Percentiles rank a stretch among this genome's conserved stretches.
Conservation (phyloP, 1,284 basidiomycete genomes). For the Cystobasidiaceae sp. region DNA sequence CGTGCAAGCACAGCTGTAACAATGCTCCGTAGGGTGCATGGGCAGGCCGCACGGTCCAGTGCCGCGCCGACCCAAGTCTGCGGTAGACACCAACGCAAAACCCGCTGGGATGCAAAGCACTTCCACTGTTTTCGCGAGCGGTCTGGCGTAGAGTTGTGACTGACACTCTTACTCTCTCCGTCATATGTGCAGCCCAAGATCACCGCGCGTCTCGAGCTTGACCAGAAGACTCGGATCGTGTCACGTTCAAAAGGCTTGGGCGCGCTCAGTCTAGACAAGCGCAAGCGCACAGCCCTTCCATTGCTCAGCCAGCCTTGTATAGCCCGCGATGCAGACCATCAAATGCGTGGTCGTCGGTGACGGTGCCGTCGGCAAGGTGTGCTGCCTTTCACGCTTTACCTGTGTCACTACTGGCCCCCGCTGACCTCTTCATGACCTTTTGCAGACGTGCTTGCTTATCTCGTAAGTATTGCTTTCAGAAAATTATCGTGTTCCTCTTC, state of each 20-base stretch:
- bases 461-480: conserved; percentile 53
- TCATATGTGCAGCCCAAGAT: no score
- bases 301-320: no score
- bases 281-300: no score
- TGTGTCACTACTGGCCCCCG: not conserved
- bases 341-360: conserved; percentile 97
- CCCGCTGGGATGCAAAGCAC: not conserved
- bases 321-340: conserved; percentile 78
- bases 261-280: no score
- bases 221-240: no score
- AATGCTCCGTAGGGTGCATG: no score
- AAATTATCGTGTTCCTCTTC: not conserved
- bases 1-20: no score
- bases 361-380: conserved; percentile 98
- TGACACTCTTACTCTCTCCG: no score
- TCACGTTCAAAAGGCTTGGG: no score
- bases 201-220: no score
- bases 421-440: not conserved
- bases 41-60: not conserved
- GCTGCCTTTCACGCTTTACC: conserved; percentile 42
- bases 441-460: conserved; percentile 93
- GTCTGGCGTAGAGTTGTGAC: no score
- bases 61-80: not conserved
- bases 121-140: not conserved
- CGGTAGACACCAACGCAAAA: not conserved